phyloP scores from a whole-genome alignment of 805 yeast genomes.

The Crinitomyces ghanaensis region DNA sequence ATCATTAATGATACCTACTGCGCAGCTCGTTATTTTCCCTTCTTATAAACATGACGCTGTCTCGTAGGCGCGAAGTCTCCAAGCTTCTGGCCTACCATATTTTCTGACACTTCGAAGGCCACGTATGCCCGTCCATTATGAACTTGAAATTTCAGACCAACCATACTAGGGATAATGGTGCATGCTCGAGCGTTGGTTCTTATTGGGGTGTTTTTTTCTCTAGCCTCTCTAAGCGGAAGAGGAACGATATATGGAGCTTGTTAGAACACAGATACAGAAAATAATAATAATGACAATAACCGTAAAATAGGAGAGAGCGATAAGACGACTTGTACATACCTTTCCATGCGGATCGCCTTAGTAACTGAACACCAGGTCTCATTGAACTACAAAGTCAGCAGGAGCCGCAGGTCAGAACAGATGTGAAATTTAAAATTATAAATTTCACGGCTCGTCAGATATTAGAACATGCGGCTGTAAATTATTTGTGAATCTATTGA shows the following conservation, averaged over 20 bases:
- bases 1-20: too few species aligned
- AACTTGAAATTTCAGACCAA: constrained; percentile 86
- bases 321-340: constrained; percentile 21
- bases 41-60: constrained; percentile 70
- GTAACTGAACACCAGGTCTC: constrained; percentile 24
- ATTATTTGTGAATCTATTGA: constrained; percentile 1
- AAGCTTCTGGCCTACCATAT: constrained; percentile 92
- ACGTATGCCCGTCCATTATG: constrained; percentile 95
- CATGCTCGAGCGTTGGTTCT: constrained; percentile 95
- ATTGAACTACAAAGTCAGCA: too few species aligned
- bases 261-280: constrained; percentile 1
- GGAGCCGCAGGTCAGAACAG: too few species aligned
- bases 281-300: not conserved
- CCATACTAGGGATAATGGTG: constrained; percentile 90
- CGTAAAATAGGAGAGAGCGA: too few species aligned
- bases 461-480: too few species aligned
- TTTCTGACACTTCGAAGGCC: constrained; percentile 74
- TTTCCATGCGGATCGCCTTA: constrained; percentile 35
- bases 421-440: too few species aligned
- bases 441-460: too few species aligned
- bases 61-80: constrained; percentile 96
- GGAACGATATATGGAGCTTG: constrained; percentile 88
- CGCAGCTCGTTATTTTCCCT: constrained; percentile 22
- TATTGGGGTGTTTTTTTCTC: constrained; percentile 69
- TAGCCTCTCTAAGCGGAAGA: constrained; percentile 80